Percentiles rank a stretch among this genome's conserved stretches.
phyloP scores from a whole-genome alignment of 2,329 filamentous ascomycete species.

The Atkinsonella hypoxylon region DNA sequence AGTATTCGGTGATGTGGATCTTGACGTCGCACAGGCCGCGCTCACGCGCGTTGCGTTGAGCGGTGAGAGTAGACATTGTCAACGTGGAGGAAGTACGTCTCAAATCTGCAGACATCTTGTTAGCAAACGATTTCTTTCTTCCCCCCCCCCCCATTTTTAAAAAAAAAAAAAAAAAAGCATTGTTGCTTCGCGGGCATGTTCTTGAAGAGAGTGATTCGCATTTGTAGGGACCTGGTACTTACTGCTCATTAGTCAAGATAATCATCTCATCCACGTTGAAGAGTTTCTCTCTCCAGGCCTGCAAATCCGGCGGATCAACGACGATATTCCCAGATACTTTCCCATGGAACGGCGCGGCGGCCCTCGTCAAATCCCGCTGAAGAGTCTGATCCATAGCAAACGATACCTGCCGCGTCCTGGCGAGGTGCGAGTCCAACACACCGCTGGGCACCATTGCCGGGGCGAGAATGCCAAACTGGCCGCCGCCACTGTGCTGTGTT shows the following conservation, averaged over 20 bases:
- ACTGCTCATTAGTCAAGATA: slow-evolving; percentile 63
- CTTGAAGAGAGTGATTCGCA: background rate
- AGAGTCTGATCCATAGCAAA: background rate
- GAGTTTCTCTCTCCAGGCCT: slow-evolving; percentile 57
- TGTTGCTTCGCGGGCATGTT: too few species aligned
- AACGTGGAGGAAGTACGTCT: slow-evolving; percentile 72
- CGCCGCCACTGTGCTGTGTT: slow-evolving; percentile 6
- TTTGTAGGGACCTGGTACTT: slow-evolving; percentile 11
- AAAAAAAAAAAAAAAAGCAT: too few species aligned
- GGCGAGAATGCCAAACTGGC: slow-evolving; percentile 36
- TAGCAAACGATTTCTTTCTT: background rate
- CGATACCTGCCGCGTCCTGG: background rate
- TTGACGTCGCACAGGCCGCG: slow-evolving; percentile 77
- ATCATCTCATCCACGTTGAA: slow-evolving; percentile 68
- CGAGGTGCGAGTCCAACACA: slow-evolving; percentile 1
- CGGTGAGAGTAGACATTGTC: slow-evolving; percentile 80
- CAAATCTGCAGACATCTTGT: slow-evolving; percentile 39
- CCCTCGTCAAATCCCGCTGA: background rate
- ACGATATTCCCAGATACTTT: slow-evolving; percentile 46
- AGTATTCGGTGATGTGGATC: slow-evolving; percentile 76
- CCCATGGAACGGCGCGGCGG: slow-evolving; percentile 28
- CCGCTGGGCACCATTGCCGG: slow-evolving; percentile 15
- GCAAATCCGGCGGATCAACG: slow-evolving; percentile 53
- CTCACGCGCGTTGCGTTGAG: slow-evolving; percentile 65
- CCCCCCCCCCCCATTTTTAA: too few species aligned